Conservation (phyloP, 495 filamentous ascomycete species). For the Lasiosphaeria ovina region DNA sequence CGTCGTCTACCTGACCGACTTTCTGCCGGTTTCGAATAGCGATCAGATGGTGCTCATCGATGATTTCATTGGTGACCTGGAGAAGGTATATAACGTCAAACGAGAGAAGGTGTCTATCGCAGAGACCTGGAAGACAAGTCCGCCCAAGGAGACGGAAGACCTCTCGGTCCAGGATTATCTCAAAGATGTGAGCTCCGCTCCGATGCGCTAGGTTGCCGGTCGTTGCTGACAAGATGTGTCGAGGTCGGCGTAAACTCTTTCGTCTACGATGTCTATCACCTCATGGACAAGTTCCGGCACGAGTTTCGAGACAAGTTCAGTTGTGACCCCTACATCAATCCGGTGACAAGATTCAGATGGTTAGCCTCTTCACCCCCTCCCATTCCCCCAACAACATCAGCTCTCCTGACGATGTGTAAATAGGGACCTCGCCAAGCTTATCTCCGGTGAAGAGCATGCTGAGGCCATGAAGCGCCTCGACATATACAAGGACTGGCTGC, state of each 20-base stretch:
- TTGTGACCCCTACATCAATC: neutral
- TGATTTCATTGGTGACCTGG: neutral
- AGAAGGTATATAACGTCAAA: neutral
- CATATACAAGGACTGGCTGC: neutral
- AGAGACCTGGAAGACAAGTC: neutral
- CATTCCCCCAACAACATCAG: neutral
- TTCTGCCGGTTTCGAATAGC: neutral
- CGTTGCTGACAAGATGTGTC: too few species aligned
- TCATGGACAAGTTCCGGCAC: neutral
- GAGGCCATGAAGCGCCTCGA: neutral
- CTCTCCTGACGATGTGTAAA: neutral
- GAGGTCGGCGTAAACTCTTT: neutral
- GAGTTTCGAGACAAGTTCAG: neutral
- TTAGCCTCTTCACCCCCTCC: neutral
- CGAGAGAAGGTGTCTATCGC: neutral
- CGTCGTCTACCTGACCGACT: neutral
- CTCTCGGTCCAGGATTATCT: neutral
- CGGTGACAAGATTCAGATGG: neutral
- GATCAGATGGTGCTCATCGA: neutral
- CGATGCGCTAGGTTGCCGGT: neutral
- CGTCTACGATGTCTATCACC: neutral
- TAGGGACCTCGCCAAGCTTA: conserved; percentile 1
- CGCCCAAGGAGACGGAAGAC: neutral
- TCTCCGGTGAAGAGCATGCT: neutral
- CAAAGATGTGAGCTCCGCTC: neutral